phyloP scores from a whole-genome alignment of 2,329 filamentous ascomycete genomes.

The Calonectria fujianensis region DNA sequence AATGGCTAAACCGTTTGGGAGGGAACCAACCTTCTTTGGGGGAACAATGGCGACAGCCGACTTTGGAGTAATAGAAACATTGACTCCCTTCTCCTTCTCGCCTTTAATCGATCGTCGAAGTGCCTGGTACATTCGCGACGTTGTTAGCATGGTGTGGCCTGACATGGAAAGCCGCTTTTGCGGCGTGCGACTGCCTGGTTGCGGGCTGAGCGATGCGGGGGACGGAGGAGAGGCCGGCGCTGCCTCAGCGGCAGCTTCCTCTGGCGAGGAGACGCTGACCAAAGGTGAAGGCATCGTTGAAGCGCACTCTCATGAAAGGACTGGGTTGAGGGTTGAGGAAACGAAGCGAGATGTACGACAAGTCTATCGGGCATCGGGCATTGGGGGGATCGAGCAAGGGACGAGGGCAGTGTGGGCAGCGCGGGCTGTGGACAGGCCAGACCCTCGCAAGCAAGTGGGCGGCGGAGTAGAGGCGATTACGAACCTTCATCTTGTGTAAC shows the following conservation, averaged over 20 bases:
- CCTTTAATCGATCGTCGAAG: constrained; percentile 93
- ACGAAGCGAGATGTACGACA: constrained; percentile 26
- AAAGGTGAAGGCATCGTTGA: constrained; percentile 29
- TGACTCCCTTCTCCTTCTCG: constrained; percentile 85
- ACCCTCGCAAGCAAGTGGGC: constrained; percentile 39
- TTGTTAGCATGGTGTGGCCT: constrained; percentile 61
- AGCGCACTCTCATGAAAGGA: constrained; percentile 20
- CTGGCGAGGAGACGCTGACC: constrained; percentile 6
- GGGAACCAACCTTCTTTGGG: constrained; percentile 86
- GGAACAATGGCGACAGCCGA: constrained; percentile 91
- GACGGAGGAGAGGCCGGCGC: background rate
- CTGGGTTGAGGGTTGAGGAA: constrained; percentile 24
- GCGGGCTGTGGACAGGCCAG: constrained; percentile 19
- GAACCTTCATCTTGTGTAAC: constrained; percentile 63
- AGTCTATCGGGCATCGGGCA: constrained; percentile 28
- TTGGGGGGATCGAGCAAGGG: constrained; percentile 25
- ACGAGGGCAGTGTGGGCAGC: constrained; percentile 33
- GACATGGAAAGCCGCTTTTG: constrained; percentile 41
- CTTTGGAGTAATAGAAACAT: constrained; percentile 86
- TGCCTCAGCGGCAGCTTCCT: constrained; percentile 10
- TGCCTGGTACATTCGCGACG: constrained; percentile 74
- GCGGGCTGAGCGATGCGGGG: constrained; percentile 33
- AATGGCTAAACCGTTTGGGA: constrained; percentile 40
- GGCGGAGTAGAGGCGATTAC: constrained; percentile 50
- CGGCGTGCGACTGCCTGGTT: constrained; percentile 38